phyloP scores from a whole-genome alignment of 78 protist species.

The Chrysochromulina parva region DNA sequence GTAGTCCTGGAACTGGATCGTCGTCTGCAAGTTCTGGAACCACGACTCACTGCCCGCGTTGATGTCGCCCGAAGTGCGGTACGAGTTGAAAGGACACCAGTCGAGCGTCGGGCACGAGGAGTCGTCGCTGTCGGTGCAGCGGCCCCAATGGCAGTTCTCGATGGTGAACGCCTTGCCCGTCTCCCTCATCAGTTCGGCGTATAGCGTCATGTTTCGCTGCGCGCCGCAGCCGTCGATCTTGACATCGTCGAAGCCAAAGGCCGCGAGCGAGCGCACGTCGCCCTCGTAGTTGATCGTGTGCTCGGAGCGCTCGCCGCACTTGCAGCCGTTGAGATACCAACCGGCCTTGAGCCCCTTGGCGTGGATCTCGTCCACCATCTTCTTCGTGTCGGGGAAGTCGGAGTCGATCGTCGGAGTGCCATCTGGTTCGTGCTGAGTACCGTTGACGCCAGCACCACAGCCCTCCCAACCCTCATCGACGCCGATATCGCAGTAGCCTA shows the following conservation, averaged over 20 bases:
- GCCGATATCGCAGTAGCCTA: slow-evolving; percentile 47
- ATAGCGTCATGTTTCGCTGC: background rate
- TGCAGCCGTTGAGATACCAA: slow-evolving; percentile 47
- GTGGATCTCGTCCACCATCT: background rate
- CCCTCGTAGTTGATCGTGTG: background rate
- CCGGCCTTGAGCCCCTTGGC: background rate
- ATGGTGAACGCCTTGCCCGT: slow-evolving; percentile 18
- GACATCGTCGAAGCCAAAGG: slow-evolving; percentile 42
- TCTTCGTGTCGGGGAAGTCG: background rate
- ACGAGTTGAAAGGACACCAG: background rate
- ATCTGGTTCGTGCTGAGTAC: background rate
- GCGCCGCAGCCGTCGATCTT: slow-evolving; percentile 61
- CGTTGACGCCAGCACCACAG: slow-evolving; percentile 20
- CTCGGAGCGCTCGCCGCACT: background rate
- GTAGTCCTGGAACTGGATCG: background rate
- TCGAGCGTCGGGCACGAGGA: background rate
- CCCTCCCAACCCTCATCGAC: slow-evolving; percentile 58
- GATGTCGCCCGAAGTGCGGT: background rate
- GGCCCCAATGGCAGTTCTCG: slow-evolving; percentile 69
- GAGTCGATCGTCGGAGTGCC: background rate
- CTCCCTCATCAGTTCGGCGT: slow-evolving; percentile 33
- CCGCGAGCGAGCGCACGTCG: background rate
- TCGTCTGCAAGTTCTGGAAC: background rate
- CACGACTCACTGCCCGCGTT: background rate
- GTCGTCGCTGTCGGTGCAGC: background rate